Percentiles rank a stretch among this genome's conserved stretches.
Evolutionary conservation across 2,329 filamentous ascomycete species (phyloP).

Genomic region (Tolypocladium guangdongense): DNA sequence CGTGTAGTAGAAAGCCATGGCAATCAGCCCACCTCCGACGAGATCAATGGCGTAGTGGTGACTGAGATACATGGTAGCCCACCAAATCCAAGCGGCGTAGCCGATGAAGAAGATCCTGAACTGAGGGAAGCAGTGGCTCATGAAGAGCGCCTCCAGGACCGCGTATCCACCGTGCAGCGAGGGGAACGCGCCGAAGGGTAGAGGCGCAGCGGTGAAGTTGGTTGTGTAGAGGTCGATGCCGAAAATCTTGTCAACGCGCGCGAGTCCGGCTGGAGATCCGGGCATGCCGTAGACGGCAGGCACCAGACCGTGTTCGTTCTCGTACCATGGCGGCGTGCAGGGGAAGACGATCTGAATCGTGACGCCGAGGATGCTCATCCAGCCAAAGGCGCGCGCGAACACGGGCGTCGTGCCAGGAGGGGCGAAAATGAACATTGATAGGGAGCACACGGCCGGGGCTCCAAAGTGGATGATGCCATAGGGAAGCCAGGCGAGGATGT

Average conservation of each 20-base stretch:
- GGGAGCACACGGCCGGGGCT: constrained; percentile 68
- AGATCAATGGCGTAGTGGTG: constrained; percentile 96
- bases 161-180: constrained; percentile 86
- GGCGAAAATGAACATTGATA: constrained; percentile 76
- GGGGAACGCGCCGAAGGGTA: constrained; percentile 92
- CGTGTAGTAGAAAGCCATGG: constrained; percentile 71
- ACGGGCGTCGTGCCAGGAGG: constrained; percentile 77
- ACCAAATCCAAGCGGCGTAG: constrained; percentile 93
- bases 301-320: constrained; percentile 81
- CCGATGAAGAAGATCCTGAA: constrained; percentile 68
- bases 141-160: constrained; percentile 81
- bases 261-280: constrained; percentile 80
- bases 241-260: constrained; percentile 80
- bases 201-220: constrained; percentile 77
- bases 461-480: constrained; percentile 89
- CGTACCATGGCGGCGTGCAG: constrained; percentile 94
- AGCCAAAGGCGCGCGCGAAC: constrained; percentile 81
- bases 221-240: constrained; percentile 90
- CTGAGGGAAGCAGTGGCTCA: constrained; percentile 83
- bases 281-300: constrained; percentile 88
- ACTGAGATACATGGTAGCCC: constrained; percentile 96
- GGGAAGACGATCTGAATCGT: constrained; percentile 83
- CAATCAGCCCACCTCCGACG: constrained; percentile 71
- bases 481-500: constrained; percentile 84
- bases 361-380: constrained; percentile 83